These are phyloP conservation scores for Naganishia liquefaciens DNA, from an alignment of 1,284 basidiomycete species.

Conservation along the genomic window DNA sequence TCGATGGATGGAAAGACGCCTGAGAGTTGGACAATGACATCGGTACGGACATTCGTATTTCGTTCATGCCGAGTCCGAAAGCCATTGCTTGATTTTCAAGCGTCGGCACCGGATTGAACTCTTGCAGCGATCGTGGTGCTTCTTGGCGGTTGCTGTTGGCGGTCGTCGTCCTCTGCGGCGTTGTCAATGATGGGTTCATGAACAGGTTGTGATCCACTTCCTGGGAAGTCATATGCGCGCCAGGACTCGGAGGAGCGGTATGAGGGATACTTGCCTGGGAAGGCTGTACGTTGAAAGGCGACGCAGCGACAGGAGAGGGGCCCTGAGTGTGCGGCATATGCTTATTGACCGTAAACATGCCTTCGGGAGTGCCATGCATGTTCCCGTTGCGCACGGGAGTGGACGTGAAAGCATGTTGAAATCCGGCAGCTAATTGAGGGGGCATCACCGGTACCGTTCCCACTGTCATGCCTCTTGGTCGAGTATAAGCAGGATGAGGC, in stretches of 20 bases:
- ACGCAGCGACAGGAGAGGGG: conserved; percentile 7
- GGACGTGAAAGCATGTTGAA: not conserved
- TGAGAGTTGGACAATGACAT: conserved; percentile 28
- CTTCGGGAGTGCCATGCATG: conserved; percentile 19
- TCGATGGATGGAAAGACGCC: conserved; percentile 11
- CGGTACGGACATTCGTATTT: conserved; percentile 16
- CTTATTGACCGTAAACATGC: not conserved
- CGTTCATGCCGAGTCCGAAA: conserved; percentile 20
- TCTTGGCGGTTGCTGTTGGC: conserved; percentile 4
- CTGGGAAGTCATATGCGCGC: conserved; percentile 8
- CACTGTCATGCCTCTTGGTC: conserved; percentile 21
- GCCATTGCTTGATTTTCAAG: conserved; percentile 32
- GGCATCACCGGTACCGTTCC: conserved; percentile 17
- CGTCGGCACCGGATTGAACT: conserved; percentile 25
- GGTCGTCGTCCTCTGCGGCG: conserved; percentile 14
- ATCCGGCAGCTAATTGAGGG: conserved; percentile 7
- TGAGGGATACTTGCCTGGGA: conserved; percentile 6
- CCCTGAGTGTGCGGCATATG: conserved; percentile 18
- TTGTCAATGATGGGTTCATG: conserved; percentile 23
- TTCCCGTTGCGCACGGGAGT: conserved; percentile 4
- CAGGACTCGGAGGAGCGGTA: conserved; percentile 15
- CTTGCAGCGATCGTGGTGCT: conserved; percentile 11
- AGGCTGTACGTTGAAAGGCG: conserved; percentile 16
- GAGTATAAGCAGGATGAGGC: conserved; percentile 5
- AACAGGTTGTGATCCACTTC: conserved; percentile 13